Evolutionary conservation across 306 rosid genomes (phyloP).

Genomic region (Senna tora): DNA sequence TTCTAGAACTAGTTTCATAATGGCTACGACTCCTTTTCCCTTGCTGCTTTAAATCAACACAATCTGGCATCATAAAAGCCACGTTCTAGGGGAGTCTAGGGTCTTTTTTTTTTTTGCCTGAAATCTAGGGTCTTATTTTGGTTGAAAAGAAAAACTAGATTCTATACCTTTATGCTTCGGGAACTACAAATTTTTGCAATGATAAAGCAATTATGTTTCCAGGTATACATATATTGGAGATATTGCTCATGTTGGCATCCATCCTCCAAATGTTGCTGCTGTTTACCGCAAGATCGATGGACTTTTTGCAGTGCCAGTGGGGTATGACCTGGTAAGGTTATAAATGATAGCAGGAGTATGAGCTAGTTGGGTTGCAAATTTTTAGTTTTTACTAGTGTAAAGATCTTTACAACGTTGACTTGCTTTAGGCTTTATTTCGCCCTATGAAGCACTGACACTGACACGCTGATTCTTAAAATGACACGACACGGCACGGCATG

Average conservation of each 20-base stretch:
- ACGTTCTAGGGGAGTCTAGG: constrained; percentile 15
- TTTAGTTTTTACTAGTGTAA: background rate
- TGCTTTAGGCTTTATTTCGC: background rate
- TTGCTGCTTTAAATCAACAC: background rate
- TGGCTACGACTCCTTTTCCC: too few relatives aligned
- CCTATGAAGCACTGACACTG: too few relatives aligned
- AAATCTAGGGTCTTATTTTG: too few relatives aligned
- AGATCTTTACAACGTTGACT: constrained; percentile 14
- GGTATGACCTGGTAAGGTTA: constrained; percentile 89
- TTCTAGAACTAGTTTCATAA: too few relatives aligned
- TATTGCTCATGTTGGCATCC: constrained; percentile 83
- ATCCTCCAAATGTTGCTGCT: constrained; percentile 97
- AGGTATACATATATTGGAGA: constrained; percentile 84
- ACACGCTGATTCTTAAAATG: too few relatives aligned
- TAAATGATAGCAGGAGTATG: constrained; percentile 11
- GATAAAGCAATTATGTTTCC: constrained; percentile 32
- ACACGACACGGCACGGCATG: too few relatives aligned
- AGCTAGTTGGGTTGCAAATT: constrained; percentile 22
- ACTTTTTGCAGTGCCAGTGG: constrained; percentile 72
- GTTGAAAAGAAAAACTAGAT: constrained; percentile 8
- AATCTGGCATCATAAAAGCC: background rate
- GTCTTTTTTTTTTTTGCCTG: too few relatives aligned
- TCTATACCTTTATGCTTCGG: constrained; percentile 21
- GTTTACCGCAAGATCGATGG: constrained; percentile 75
- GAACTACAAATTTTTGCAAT: constrained; percentile 29